These are phyloP conservation scores for Ceratocystiopsis brevicomis DNA, from an alignment of 2,329 filamentous ascomycete genomes.

Conservation along the genomic window DNA sequence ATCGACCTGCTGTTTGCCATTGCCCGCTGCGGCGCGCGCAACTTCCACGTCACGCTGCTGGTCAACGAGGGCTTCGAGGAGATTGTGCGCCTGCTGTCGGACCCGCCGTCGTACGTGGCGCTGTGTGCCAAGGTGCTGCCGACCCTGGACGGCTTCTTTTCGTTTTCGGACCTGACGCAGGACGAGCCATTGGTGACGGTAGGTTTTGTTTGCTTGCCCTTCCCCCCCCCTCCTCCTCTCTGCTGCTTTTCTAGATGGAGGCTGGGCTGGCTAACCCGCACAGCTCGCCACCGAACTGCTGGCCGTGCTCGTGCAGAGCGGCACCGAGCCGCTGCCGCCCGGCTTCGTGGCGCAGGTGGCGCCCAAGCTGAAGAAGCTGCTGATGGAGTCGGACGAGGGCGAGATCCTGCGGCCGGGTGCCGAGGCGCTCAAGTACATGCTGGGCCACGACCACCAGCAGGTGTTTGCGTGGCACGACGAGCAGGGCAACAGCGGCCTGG, in stretches of 20 bases:
- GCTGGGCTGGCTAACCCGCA: no score
- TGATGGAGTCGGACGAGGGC: slow-evolving; percentile 71
- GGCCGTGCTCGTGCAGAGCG: slow-evolving; percentile 62
- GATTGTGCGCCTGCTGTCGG: slow-evolving; percentile 50
- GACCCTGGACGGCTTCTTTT: slow-evolving; percentile 72
- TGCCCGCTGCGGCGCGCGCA: slow-evolving; percentile 70
- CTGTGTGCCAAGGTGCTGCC: slow-evolving; percentile 77
- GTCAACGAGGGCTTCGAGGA: slow-evolving; percentile 86
- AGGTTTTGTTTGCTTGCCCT: background rate
- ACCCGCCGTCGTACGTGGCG: slow-evolving; percentile 50
- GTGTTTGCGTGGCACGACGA: slow-evolving; percentile 74
- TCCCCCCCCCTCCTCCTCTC: no score
- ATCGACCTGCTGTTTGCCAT: slow-evolving; percentile 74
- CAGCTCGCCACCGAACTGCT: slow-evolving; percentile 56
- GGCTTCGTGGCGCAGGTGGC: slow-evolving; percentile 73
- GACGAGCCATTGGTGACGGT: slow-evolving; percentile 70
- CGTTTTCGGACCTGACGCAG: slow-evolving; percentile 68
- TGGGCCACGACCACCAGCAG: slow-evolving; percentile 77
- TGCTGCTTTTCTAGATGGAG: no score
- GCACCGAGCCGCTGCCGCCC: slow-evolving; percentile 64
- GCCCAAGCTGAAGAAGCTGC: slow-evolving; percentile 66
- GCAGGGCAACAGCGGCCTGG: slow-evolving; percentile 62
- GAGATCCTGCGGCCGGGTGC: slow-evolving; percentile 77
- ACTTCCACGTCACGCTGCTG: slow-evolving; percentile 78
- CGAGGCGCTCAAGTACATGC: slow-evolving; percentile 70